Evolutionary conservation across 2,329 filamentous ascomycete species (phyloP), one percentile per base, ranked within the genome.

Genomic region (Ophiostoma triangulosporum): DNA sequence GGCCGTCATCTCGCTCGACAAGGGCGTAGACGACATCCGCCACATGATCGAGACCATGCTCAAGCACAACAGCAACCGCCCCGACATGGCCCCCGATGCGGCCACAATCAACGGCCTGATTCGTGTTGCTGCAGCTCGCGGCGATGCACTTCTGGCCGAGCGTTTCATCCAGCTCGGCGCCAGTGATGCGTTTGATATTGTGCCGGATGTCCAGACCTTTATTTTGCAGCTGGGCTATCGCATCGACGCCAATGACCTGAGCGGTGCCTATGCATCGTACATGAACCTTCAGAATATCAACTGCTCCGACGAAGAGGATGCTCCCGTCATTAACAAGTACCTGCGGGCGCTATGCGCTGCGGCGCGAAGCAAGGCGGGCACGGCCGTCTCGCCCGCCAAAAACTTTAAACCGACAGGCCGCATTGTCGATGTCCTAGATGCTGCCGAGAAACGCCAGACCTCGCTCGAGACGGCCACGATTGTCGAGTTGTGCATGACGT

Each of bases 91-190:
- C 6, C 80, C 88, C 0, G 83, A 87, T 53, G 81, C 81, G 6
- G 69, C 75, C 3, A 88, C 85, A 6, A 81, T 97, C 61, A 95
- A 97, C 62, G 70, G 73, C 6, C 73, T 97, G 26, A 75, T 97
- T 17, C 76, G 79, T 52, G 81, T 83, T 54, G 86, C 88, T 14
- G 82, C 88, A 9, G 77, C 78, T n/a, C 75, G 76, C 53, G 73
- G 82, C 11, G 83, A 94, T 60, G 74, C 81, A 0, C 80, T 86
- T 59, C 71, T 86, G 46, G 87, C 86, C 5, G 82, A 90, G 63
- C 77, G 87, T 12, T 85, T 90, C 57, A 73, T 88, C 48, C 69
- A 76, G 1, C 68, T 96, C 11, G 81, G 82, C 2, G 65, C 76
- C 45, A 45, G 40, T 11, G 50, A 40, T 4, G 80, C 83, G 61